Base-by-base conservation (phyloP, 2,329 filamentous ascomycete genomes). In the Cytospora piceicola region DNA sequence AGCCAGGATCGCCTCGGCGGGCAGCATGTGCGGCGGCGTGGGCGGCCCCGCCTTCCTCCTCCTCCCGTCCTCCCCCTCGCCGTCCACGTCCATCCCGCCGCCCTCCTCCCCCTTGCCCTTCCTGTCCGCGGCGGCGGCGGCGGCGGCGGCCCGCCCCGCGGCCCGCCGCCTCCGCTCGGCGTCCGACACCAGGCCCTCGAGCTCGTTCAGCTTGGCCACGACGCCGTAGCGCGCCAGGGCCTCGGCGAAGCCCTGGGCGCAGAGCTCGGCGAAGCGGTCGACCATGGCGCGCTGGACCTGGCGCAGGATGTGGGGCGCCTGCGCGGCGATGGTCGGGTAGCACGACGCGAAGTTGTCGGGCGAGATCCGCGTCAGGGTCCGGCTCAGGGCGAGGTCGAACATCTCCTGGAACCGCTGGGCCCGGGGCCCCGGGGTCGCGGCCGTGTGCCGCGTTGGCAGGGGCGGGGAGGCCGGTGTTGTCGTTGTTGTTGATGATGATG, bases 241-340 rank as follows among this genome's bases (percentile, higher is more conserved):
- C 22, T 76, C 78, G 24, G 83, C 81, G 72, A 89, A 89, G 73
- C 89, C 86, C 72, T 80, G 81, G 73, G 80, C 77, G 69, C 85
- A 88, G 67, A 86, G 81, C 69, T 80, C 78, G 27, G 79, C 78
- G 67, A 89, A 73, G 69, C 84, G 79, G 17, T 81, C 81, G 14
- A 87, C 82, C 83, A 89, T 86, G 72, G 85, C 83, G 61, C 75
- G 74, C 77, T 88, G 86, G 51, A 88, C 82, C 69, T 82, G 80
- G 68, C 77, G 78, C 71, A 89, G 77, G 46, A 83, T 80, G 9
- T 75, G 77, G 29, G 83, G 83, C 24, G 85, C 81, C 67, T 79
- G 77, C 49, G 75, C 73, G 22, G 84, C 81, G n/a, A 88, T 79
- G 24, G 83, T 86, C 53, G 87, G 87, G 73, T 87, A 90, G 76